A percentile compares a stretch with the other conserved stretches of the same genome.
These are phyloP conservation scores for Taiwanofungus camphoratus DNA, from an alignment of 1,284 basidiomycete species.

Conservation along the genomic window DNA sequence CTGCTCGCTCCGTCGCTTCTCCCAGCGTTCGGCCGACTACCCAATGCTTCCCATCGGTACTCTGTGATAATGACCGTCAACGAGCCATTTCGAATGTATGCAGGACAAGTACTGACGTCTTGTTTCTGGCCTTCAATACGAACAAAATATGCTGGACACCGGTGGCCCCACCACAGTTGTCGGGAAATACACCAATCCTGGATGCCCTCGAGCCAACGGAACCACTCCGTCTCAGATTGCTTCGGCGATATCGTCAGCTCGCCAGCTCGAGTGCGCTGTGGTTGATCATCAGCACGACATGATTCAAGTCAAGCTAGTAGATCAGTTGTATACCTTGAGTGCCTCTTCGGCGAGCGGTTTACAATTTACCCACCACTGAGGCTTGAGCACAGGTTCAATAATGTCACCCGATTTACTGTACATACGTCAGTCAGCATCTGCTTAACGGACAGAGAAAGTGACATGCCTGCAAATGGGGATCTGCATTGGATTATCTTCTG, in stretches of 20 bases:
- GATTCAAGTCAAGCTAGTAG: neutral
- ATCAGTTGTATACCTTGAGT: conserved; percentile 52
- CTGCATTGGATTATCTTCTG: conserved; percentile 94
- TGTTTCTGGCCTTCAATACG: conserved; percentile 76
- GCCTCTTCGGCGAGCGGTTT: conserved; percentile 89
- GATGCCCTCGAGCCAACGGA: conserved; percentile 92
- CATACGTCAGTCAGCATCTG: neutral
- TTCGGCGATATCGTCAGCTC: conserved; percentile 84
- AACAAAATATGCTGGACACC: conserved; percentile 93
- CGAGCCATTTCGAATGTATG: too few species aligned
- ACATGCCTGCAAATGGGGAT: conserved; percentile 83
- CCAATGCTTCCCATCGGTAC: conserved; percentile 77
- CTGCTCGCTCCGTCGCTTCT: conserved; percentile 79
- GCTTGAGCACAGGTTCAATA: conserved; percentile 95
- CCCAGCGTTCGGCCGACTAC: conserved; percentile 83
- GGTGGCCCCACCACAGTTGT: conserved; percentile 99
- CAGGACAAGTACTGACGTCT: conserved; percentile 47
- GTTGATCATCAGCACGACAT: neutral
- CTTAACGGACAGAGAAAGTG: too few species aligned
- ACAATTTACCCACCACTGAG: conserved; percentile 99
- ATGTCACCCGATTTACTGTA: conserved; percentile 89
- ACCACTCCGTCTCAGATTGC: conserved; percentile 91
- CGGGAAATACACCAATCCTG: conserved; percentile 99
- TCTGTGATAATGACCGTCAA: conserved; percentile 32
- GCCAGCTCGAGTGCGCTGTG: conserved; percentile 78